phyloP scores from a whole-genome alignment of 805 yeast species.

The Komagataella populi region DNA sequence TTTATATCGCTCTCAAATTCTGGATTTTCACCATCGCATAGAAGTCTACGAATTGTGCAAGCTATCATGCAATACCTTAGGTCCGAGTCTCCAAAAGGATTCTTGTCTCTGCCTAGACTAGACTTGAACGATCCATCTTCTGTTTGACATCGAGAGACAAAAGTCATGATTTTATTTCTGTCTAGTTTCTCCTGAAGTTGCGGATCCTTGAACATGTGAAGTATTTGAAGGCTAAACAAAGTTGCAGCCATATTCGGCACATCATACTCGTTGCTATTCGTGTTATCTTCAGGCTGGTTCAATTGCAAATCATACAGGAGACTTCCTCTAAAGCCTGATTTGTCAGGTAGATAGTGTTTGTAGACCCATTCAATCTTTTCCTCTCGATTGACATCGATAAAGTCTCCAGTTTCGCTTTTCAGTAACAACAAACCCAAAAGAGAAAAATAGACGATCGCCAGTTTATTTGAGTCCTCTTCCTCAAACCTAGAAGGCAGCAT shows the following conservation, averaged over 20 bases:
- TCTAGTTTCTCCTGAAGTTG: slow-evolving; percentile 23
- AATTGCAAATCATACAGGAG: slow-evolving; percentile 22
- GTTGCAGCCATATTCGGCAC: slow-evolving; percentile 63
- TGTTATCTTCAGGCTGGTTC: neutral
- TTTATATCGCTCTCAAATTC: slow-evolving; percentile 27
- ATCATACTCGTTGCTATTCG: slow-evolving; percentile 25
- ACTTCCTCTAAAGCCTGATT: slow-evolving; percentile 48
- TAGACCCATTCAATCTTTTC: slow-evolving; percentile 30
- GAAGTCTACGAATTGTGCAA: slow-evolving; percentile 38
- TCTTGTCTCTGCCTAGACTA: slow-evolving; percentile 16
- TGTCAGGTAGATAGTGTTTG: slow-evolving; percentile 24
- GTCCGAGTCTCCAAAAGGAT: slow-evolving; percentile 50
- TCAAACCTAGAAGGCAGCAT: slow-evolving; percentile 34
- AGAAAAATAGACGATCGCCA: slow-evolving; percentile 62
- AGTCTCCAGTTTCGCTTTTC: slow-evolving; percentile 13
- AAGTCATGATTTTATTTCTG: slow-evolving; percentile 28
- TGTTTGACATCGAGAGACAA: slow-evolving; percentile 48
- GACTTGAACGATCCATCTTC: slow-evolving; percentile 47
- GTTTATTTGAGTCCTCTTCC: slow-evolving; percentile 52
- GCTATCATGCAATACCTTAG: slow-evolving; percentile 69
- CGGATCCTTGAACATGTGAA: slow-evolving; percentile 36
- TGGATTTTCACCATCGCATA: slow-evolving; percentile 18
- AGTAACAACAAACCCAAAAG: slow-evolving; percentile 44
- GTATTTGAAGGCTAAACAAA: slow-evolving; percentile 51
- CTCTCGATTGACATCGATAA: slow-evolving; percentile 14